Evolutionary conservation across 148 eudicot genomes (phyloP).

Genomic region (Rhododendron griersonianum): DNA sequence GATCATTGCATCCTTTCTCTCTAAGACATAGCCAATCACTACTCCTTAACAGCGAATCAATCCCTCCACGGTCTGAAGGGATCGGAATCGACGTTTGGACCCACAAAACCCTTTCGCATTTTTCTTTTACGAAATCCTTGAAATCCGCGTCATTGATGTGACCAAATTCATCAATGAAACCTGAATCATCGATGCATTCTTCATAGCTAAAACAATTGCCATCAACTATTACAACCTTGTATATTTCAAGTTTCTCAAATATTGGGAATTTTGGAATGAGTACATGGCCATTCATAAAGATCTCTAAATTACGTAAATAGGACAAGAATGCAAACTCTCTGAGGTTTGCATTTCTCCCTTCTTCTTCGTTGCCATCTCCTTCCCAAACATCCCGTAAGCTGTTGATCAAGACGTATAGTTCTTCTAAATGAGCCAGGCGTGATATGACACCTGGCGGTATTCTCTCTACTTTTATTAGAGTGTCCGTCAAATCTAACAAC

Average conservation of each 20-base stretch:
- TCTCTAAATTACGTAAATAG: not conserved
- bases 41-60: not conserved
- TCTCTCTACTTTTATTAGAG: too few species aligned
- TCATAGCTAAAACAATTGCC: rapidly evolving
- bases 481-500: too few species aligned
- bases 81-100: conserved; percentile 22
- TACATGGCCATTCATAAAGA: rapidly evolving
- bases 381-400: not conserved
- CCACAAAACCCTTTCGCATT: not conserved
- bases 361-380: not conserved
- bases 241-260: not conserved
- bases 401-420: too few species aligned
- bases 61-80: not conserved
- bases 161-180: too few species aligned
- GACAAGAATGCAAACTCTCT: not conserved
- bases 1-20: not conserved
- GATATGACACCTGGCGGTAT: too few species aligned
- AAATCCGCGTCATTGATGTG: rapidly evolving
- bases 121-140: rapidly evolving
- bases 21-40: not conserved
- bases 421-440: too few species aligned
- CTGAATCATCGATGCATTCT: too few species aligned
- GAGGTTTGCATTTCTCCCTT: not conserved
- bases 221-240: too few species aligned
- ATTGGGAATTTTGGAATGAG: not conserved